Evolutionary conservation across 176 grass and related monocot species (phyloP).

Genomic region (Themeda triandra): DNA sequence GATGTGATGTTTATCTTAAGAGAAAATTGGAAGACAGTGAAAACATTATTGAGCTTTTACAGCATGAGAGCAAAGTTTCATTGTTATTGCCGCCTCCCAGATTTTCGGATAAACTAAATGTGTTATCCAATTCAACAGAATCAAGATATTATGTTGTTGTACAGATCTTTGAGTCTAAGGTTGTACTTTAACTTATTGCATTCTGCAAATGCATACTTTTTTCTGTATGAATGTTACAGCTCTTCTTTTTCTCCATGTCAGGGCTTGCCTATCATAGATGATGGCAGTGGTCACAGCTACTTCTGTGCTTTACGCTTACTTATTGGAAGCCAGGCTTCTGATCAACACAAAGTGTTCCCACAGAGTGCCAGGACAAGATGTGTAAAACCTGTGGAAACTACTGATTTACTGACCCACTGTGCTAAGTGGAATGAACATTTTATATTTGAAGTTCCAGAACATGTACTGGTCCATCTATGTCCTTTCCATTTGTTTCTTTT

Average conservation of each 20-base stretch:
- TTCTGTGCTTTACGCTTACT: slow-evolving; percentile 93
- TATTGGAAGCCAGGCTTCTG: slow-evolving; percentile 71
- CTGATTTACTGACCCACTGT: slow-evolving; percentile 34
- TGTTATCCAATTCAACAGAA: slow-evolving; percentile 67
- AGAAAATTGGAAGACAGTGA: slow-evolving; percentile 66
- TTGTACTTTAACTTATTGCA: slow-evolving; percentile 19
- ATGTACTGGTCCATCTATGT: slow-evolving; percentile 34
- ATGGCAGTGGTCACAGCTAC: slow-evolving; percentile 88
- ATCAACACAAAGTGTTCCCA: slow-evolving; percentile 91
- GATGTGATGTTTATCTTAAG: slow-evolving; percentile 92
- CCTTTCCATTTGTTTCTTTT: background rate
- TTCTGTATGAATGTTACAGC: slow-evolving; percentile 23
- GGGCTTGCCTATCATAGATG: slow-evolving; percentile 85
- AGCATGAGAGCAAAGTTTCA: slow-evolving; percentile 60
- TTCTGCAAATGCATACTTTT: slow-evolving; percentile 7
- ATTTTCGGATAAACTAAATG: slow-evolving; percentile 85
- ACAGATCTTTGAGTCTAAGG: slow-evolving; percentile 91
- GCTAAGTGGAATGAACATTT: slow-evolving; percentile 98
- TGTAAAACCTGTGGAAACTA: slow-evolving; percentile 64
- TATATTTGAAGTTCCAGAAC: slow-evolving; percentile 98
- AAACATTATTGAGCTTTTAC: slow-evolving; percentile 55
- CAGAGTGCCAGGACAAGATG: slow-evolving; percentile 99
- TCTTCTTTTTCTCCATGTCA: slow-evolving; percentile 35
- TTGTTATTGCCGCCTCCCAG: slow-evolving; percentile 83
- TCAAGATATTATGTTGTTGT: slow-evolving; percentile 90